A percentile compares a stretch with the other conserved stretches of the same genome.
Conservation (phyloP, 176 grass and related monocot species). For the Elymus sibiricus region DNA sequence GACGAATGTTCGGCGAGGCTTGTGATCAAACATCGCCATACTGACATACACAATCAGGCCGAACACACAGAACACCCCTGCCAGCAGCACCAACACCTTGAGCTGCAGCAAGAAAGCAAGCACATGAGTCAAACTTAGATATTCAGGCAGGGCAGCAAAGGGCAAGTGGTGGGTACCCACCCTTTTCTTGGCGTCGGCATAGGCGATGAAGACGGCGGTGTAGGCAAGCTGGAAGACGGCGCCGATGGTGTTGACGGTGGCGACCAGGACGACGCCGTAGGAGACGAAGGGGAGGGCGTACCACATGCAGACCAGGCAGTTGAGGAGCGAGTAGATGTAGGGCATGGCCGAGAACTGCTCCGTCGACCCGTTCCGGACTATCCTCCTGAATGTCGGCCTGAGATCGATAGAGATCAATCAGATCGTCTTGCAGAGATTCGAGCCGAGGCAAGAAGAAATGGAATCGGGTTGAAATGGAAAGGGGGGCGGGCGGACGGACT, state of each 20-base stretch:
- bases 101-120: slow-evolving; percentile 41
- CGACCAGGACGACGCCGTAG: slow-evolving; percentile 74
- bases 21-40: slow-evolving; percentile 62
- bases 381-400: slow-evolving; percentile 91
- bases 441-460: background rate
- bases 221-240: slow-evolving; percentile 84
- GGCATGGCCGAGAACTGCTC: slow-evolving; percentile 95
- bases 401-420: background rate
- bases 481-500: background rate
- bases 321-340: slow-evolving; percentile 93
- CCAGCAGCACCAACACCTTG: slow-evolving; percentile 63
- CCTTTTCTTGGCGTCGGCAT: slow-evolving; percentile 54
- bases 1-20: slow-evolving; percentile 51
- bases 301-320: slow-evolving; percentile 95
- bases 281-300: slow-evolving; percentile 88
- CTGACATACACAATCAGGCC: slow-evolving; percentile 57
- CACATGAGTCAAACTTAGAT: background rate
- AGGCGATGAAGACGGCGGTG: slow-evolving; percentile 64
- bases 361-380: slow-evolving; percentile 70
- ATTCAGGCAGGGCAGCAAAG: background rate
- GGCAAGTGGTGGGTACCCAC: background rate
- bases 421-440: background rate
- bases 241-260: slow-evolving; percentile 84
- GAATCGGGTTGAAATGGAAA: background rate
- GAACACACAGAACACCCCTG: slow-evolving; percentile 44